Base-by-base conservation (phyloP, 2,329 filamentous ascomycete genomes). In the Fusarium mangiferae region DNA sequence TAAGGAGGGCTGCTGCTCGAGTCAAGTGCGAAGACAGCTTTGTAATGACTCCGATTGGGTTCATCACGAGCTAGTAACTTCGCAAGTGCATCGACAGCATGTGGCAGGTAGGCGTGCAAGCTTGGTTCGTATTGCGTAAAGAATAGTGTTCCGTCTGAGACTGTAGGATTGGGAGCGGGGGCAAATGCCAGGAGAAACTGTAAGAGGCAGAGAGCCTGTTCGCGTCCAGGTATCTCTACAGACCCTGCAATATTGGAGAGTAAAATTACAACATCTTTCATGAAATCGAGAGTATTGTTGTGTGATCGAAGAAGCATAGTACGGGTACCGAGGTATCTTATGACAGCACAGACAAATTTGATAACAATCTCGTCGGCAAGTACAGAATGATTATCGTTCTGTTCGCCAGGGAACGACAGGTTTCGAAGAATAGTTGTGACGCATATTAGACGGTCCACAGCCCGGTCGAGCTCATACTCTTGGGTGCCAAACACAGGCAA, bases 371-470 rank as follows among this genome's bases (percentile, higher is more conserved):
- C 89, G 62, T 94, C 93, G 2, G 94, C 93, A 17, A 99, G 88
- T 2, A 91, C 84, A 8, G 83, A 82, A 75, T 96, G 94, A 75
- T 98, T 98, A 35, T 83, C 80, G 62, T 90, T 83, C 46, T 83
- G 79, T 38, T 85, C 83, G 44, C 90, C 83, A 89, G 93, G 80
- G 81, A 98, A 98, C 0, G 96, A 98, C 22, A 98, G 88, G 77
- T 99, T 99, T 67, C 96, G 92, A 52, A 99, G 84, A 64, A 98
- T 95, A 0, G 94, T 97, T 3, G 95, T 97, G 73, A 98, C 93
- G 78, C 95, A 97, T 63, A 98, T 91, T 54, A 99, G 83, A 67
- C 93, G 90, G 77, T 98, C 95, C 8, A 95, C 95, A 6, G 95
- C 93, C 56, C 93, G 91, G 78, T 98, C 94, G 6, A 98, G 88